phyloP scores from a whole-genome alignment of 306 rosid species.

The Castanopsis chinensis region DNA sequence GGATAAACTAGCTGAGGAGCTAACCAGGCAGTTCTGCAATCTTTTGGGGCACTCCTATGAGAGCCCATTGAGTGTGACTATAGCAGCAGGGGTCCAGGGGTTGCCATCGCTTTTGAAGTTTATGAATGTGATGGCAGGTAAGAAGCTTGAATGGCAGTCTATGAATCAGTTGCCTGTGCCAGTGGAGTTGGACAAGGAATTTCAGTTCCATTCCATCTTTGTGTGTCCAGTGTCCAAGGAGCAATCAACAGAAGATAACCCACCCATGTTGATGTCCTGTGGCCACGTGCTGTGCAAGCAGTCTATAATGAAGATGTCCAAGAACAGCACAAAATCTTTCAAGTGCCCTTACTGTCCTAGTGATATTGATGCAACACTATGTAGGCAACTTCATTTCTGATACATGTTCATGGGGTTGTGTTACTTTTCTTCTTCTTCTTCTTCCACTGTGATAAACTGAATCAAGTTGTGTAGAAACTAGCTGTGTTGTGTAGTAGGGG shows the following conservation, averaged over 20 bases:
- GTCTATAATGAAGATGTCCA: slow-evolving; percentile 89
- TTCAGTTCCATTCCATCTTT: slow-evolving; percentile 91
- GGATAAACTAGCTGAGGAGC: slow-evolving; percentile 65
- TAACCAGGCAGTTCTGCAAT: slow-evolving; percentile 86
- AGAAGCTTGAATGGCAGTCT: slow-evolving; percentile 87
- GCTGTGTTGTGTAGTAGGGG: slow-evolving; percentile 23
- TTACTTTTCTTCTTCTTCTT: background rate
- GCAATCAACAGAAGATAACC: slow-evolving; percentile 81
- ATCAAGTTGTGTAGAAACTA: slow-evolving; percentile 33
- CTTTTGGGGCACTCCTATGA: slow-evolving; percentile 72
- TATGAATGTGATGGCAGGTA: slow-evolving; percentile 81
- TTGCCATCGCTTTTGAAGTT: slow-evolving; percentile 79
- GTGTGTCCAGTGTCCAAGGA: slow-evolving; percentile 98
- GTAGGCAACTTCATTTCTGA: slow-evolving; percentile 66
- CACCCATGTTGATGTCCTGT: slow-evolving; percentile 87
- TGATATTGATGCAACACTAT: slow-evolving; percentile 57
- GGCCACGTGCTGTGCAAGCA: slow-evolving; percentile 96
- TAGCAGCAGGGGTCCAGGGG: slow-evolving; percentile 78
- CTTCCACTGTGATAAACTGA: slow-evolving; percentile 28
- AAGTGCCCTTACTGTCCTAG: slow-evolving; percentile 87
- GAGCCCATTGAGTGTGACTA: slow-evolving; percentile 74
- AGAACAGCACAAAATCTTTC: slow-evolving; percentile 67
- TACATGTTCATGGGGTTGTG: slow-evolving; percentile 20
- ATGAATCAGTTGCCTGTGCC: slow-evolving; percentile 83
- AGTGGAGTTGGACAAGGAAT: slow-evolving; percentile 68